Conservation (phyloP, 2,329 filamentous ascomycete genomes). For the Colletotrichum viniferum region DNA sequence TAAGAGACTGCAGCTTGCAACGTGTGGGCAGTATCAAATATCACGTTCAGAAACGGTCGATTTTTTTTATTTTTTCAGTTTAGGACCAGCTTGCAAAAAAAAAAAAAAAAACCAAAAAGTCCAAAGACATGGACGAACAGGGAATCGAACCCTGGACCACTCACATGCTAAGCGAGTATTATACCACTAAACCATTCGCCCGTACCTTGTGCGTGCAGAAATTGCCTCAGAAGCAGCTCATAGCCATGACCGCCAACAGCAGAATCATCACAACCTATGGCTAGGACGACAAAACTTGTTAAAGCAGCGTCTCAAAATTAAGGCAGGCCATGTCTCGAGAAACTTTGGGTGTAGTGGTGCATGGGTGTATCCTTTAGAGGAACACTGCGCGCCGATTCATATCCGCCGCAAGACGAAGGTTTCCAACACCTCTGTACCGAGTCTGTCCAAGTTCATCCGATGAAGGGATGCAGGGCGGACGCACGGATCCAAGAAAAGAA, state of each 20-base stretch:
- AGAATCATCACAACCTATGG: background rate
- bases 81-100: background rate
- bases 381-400: background rate
- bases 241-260: background rate
- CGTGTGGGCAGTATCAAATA: background rate
- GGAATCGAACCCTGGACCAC: slow-evolving; percentile 18
- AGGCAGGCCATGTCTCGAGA: background rate
- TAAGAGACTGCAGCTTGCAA: background rate
- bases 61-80: no score
- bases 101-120: background rate
- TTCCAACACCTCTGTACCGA: background rate
- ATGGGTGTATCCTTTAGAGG: background rate
- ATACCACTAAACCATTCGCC: slow-evolving; percentile 15
- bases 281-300: background rate
- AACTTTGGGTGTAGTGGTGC: background rate
- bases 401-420: background rate
- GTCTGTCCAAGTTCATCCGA: background rate
- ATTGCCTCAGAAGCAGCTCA: background rate
- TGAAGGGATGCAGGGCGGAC: background rate
- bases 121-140: slow-evolving; percentile 3
- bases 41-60: no score
- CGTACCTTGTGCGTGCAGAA: no score
- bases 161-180: slow-evolving; percentile 13
- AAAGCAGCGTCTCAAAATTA: background rate
- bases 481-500: background rate